Conservation (phyloP, 371 early-diverging fungal genomes). For the Sporodiniella umbellata region DNA sequence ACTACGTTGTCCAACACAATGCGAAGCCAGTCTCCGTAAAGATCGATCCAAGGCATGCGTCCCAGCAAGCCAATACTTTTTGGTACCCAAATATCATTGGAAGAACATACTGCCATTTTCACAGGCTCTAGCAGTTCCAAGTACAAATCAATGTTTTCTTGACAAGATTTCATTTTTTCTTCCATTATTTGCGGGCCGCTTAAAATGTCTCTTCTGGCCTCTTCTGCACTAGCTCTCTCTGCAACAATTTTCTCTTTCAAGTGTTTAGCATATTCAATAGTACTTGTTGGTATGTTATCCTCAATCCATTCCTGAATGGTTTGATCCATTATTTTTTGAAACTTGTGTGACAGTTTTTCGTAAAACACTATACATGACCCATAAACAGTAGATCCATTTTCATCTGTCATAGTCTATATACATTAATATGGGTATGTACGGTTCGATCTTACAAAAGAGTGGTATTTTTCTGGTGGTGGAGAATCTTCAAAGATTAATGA, state of each 20-base stretch:
- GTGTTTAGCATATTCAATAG: conserved; percentile 54
- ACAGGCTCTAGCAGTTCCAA: conserved; percentile 66
- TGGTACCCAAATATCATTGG: conserved; percentile 69
- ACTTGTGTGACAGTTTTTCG: conserved; percentile 45
- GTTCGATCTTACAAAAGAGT: conserved; percentile 63
- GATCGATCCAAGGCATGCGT: conserved; percentile 69
- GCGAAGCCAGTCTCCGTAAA: conserved; percentile 77
- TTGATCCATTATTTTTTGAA: conserved; percentile 44
- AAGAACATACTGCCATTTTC: conserved; percentile 50
- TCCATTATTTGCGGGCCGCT: conserved; percentile 26
- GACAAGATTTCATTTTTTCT: conserved; percentile 47
- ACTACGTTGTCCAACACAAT: conserved; percentile 60
- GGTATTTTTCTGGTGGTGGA: conserved; percentile 61
- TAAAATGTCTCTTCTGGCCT: conserved; percentile 13
- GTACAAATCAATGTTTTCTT: conserved; percentile 69
- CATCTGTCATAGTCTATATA: conserved; percentile 64
- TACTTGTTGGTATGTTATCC: conserved; percentile 49
- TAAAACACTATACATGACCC: conserved; percentile 73
- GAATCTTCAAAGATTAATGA: conserved; percentile 48
- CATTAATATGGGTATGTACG: not conserved
- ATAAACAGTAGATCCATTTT: conserved; percentile 61
- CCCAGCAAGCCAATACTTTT: conserved; percentile 69
- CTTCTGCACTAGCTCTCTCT: conserved; percentile 22
- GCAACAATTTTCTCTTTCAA: conserved; percentile 41
- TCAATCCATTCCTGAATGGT: conserved; percentile 50